phyloP scores from a whole-genome alignment of 2,329 filamentous ascomycete genomes.

The Epichloe aotearoae region DNA sequence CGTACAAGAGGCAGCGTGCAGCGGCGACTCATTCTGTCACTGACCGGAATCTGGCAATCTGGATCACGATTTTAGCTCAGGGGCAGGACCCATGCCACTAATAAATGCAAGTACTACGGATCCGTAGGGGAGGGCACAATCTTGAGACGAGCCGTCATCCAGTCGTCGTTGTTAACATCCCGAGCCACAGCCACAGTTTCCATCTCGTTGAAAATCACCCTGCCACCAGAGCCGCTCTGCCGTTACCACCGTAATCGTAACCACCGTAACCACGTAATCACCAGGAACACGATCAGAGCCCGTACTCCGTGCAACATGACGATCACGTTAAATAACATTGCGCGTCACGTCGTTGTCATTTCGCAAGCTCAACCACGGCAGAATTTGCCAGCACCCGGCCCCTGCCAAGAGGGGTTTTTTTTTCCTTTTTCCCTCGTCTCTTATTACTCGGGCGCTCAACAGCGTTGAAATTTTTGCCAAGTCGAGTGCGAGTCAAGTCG shows the following conservation, averaged over 20 bases:
- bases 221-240: neutral
- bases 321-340: neutral
- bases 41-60: neutral
- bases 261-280: too few relatives aligned
- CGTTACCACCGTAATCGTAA: too few relatives aligned
- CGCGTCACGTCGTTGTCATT: too few relatives aligned
- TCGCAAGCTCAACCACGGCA: too few relatives aligned
- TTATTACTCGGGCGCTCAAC: too few relatives aligned
- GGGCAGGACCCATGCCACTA: slow-evolving; percentile 4
- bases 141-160: slow-evolving; percentile 21
- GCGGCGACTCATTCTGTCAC: neutral
- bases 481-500: too few relatives aligned
- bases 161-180: slow-evolving; percentile 12
- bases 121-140: slow-evolving; percentile 4
- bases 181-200: neutral
- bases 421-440: too few relatives aligned
- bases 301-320: neutral
- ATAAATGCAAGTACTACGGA: slow-evolving; percentile 12
- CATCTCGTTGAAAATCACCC: neutral
- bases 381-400: too few relatives aligned
- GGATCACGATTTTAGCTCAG: slow-evolving; percentile 6
- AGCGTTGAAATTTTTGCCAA: too few relatives aligned
- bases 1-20: neutral
- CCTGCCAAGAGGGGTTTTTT: too few relatives aligned
- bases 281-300: too few relatives aligned